phyloP scores from a whole-genome alignment of 768 basidiomycete genomes.

The Mycena capillaripes region DNA sequence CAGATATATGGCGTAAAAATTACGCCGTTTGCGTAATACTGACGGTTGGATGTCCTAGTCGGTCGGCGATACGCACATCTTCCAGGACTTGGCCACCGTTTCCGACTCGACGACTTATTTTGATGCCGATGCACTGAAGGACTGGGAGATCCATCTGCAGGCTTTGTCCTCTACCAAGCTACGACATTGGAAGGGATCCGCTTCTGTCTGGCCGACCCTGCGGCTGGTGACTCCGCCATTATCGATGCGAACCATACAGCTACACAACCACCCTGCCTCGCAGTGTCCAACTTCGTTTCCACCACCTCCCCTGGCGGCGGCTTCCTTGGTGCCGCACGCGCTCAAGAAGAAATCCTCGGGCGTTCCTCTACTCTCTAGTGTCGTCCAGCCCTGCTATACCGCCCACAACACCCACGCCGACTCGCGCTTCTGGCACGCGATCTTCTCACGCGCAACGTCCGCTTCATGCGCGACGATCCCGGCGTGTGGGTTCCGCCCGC shows the following conservation, averaged over 20 bases:
- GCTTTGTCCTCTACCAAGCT: conserved; percentile 50
- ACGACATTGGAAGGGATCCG: conserved; percentile 63
- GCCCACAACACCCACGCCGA: conserved; percentile 60
- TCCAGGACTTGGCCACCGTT: too few species aligned
- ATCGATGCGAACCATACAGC: too few species aligned
- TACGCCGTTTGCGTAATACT: too few species aligned
- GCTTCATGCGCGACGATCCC: too few species aligned
- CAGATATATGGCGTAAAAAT: too few species aligned
- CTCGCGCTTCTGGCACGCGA: too few species aligned
- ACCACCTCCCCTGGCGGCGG: conserved; percentile 70
- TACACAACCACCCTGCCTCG: conserved; percentile 55
- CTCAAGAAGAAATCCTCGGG: conserved; percentile 72
- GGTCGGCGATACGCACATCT: too few species aligned
- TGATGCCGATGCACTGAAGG: conserved; percentile 53
- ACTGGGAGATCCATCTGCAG: conserved; percentile 46
- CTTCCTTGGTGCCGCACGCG: conserved; percentile 65
- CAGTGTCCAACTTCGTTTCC: conserved; percentile 69
- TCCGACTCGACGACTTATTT: too few species aligned
- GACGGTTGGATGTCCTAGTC: too few species aligned
- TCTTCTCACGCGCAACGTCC: too few species aligned
- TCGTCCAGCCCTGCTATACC: conserved; percentile 60
- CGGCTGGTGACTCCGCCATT: too few species aligned
- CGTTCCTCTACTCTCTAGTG: conserved; percentile 66
- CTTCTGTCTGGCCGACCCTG: conserved; percentile 38
- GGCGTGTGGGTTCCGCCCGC: too few species aligned